Conservation (phyloP, 179 eudicot genomes). For the Amaranthus tricolor region DNA sequence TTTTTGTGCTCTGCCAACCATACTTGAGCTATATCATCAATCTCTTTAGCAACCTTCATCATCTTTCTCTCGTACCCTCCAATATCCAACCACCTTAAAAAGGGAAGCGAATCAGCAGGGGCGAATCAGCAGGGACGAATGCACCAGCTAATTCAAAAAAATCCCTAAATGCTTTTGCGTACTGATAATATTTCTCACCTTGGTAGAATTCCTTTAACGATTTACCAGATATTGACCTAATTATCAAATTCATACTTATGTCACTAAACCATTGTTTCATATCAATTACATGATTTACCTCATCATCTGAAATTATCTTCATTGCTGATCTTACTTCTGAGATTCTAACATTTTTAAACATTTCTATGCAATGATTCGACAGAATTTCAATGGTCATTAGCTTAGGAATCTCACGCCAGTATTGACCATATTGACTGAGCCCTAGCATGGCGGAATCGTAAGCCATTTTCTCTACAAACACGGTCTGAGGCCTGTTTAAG, state of each 20-base stretch:
- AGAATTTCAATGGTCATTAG: background rate
- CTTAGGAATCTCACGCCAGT: conserved; percentile 22
- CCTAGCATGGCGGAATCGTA: conserved; percentile 7
- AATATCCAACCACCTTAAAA: conserved; percentile 27
- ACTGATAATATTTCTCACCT: background rate
- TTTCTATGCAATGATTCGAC: conserved; percentile 6
- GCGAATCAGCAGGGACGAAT: conserved; percentile 23
- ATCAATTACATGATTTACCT: conserved; percentile 4
- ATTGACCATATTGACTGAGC: conserved; percentile 2
- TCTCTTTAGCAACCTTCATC: conserved; percentile 10
- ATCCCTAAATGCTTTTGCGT: conserved; percentile 1
- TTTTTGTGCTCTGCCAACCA: conserved; percentile 32
- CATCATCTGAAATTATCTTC: background rate
- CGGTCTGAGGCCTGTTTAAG: conserved; percentile 8
- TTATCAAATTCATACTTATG: background rate
- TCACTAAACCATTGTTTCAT: conserved; percentile 24
- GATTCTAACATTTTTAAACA: background rate
- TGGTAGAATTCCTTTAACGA: conserved; percentile 1
- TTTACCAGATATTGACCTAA: background rate
- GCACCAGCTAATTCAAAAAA: conserved; percentile 18
- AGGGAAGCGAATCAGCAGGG: conserved; percentile 21
- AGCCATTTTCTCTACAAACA: background rate
- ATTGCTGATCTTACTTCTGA: conserved; percentile 15
- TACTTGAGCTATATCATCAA: conserved; percentile 13
- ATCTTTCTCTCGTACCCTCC: conserved; percentile 30